These are phyloP conservation scores for Sporothrix protearum DNA, from an alignment of 2,329 filamentous ascomycete species.

Conservation along the genomic window DNA sequence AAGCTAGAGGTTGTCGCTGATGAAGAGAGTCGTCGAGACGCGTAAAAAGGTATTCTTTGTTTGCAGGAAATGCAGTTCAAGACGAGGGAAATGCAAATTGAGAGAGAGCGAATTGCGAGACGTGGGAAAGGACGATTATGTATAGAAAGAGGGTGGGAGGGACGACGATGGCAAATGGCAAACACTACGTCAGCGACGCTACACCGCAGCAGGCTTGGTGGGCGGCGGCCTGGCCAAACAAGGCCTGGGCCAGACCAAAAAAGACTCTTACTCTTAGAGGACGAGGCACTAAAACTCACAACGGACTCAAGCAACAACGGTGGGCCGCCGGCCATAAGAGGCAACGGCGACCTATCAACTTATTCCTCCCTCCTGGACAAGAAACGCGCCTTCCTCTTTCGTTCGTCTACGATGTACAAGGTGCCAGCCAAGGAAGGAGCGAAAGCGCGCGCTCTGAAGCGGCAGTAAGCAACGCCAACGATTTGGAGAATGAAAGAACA, in stretches of 20 bases:
- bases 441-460: not conserved
- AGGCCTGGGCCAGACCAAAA: not conserved
- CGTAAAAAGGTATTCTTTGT: not conserved
- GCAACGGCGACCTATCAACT: not conserved
- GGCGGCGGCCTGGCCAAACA: not conserved
- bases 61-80: not conserved
- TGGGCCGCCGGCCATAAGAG: not conserved
- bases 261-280: too few relatives aligned
- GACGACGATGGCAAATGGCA: not conserved
- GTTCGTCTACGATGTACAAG: not conserved
- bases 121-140: conserved; percentile 3
- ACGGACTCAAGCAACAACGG: not conserved
- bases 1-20: not conserved
- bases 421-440: not conserved
- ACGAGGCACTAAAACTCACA: not conserved
- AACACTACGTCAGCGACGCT: conserved; percentile 25
- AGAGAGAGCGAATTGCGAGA: not conserved
- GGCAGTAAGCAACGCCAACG: not conserved
- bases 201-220: not conserved
- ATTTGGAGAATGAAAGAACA: not conserved
- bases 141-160: not conserved
- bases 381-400: not conserved
- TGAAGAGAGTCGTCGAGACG: not conserved
- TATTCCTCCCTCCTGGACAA: not conserved
- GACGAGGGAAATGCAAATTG: not conserved